Conservation (phyloP, 1,284 basidiomycete genomes). For the Cutaneotrichosporon mucoides region DNA sequence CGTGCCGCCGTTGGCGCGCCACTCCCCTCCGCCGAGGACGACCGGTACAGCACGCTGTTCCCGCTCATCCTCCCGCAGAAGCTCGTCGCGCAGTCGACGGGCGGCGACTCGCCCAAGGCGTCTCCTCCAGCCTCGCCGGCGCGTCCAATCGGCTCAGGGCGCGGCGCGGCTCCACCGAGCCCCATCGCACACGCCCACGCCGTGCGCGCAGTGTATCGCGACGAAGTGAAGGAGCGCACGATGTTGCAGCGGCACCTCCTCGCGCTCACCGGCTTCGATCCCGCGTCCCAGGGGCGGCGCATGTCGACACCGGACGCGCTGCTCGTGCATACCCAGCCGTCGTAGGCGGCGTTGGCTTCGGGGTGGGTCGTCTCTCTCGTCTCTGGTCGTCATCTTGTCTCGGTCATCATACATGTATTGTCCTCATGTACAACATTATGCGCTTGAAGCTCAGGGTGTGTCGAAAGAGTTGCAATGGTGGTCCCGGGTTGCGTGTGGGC, state of each 20-base stretch:
- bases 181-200: conserved; percentile 6
- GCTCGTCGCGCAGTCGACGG: conserved; percentile 17
- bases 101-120: conserved; percentile 15
- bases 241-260: conserved; percentile 11
- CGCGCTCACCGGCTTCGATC: conserved; percentile 14
- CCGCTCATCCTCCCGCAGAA: conserved; percentile 46
- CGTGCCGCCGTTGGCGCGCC: conserved; percentile 27
- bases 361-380: too few species aligned
- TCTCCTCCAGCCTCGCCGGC: conserved; percentile 4
- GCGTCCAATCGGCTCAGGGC: conserved; percentile 1
- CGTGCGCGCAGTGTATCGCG: conserved; percentile 12
- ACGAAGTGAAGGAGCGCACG: conserved; percentile 12
- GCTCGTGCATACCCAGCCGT: conserved; percentile 3
- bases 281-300: conserved; percentile 2
- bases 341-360: not conserved
- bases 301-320: conserved; percentile 17
- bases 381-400: too few species aligned
- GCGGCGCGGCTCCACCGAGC: not conserved
- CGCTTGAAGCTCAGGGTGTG: too few species aligned
- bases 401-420: too few species aligned
- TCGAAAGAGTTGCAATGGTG: too few species aligned
- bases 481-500: too few species aligned
- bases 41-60: conserved; percentile 48
- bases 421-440: too few species aligned
- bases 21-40: conserved; percentile 34